Base-by-base conservation (phyloP, 192 early-diverging fungal genomes). In the Coemansia sp. region DNA sequence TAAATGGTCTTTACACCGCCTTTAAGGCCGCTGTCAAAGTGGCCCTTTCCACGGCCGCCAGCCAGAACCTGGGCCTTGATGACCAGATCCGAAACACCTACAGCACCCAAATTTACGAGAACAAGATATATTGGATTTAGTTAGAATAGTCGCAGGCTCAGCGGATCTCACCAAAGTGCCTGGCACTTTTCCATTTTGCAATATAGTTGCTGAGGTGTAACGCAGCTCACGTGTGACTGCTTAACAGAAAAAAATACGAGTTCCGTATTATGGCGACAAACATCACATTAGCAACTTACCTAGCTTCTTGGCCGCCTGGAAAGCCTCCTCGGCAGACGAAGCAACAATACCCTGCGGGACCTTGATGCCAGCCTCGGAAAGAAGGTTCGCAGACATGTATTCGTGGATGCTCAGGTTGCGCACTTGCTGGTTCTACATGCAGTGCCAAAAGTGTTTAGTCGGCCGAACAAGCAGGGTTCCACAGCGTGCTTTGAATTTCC, bases 31-130 rank as follows among this genome's bases (percentile, higher is more conserved):
- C 88, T 93, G 70, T 95, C 93, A 81, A 97, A 99, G 68, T 85
- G 84, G 68, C 97, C 97, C 84, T 99, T 99, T 53, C 97, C 97
- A 83, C 97, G 94, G 51, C 97, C 97, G 67, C 97, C 97, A 60
- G 97, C 97, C 57, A 99, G 84, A 36, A 99, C 97, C 83, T 98
- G 93, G 36, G 87, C 84, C 80, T 86, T 90, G 82, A 90, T 90
- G 68, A 90, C 87, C 69, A 88, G 82, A 57, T 90, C 89, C 55
- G 87, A 83, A 25, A 84, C 83, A 40, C 79, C 79, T 83, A 84
- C 69, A 44, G 15, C n/a, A 44, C 14, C 11, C 40, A 44, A n/a
- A 44, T 34, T 34, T 34, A 6, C 8, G 31, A 34, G 31, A 34
- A 34, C 31, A 34, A 34, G 31, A 34, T 1, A 34, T 34, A 8